Evolutionary conservation across 2,329 filamentous ascomycete genomes (phyloP).

Genomic region (Exophiala oligosperma): DNA sequence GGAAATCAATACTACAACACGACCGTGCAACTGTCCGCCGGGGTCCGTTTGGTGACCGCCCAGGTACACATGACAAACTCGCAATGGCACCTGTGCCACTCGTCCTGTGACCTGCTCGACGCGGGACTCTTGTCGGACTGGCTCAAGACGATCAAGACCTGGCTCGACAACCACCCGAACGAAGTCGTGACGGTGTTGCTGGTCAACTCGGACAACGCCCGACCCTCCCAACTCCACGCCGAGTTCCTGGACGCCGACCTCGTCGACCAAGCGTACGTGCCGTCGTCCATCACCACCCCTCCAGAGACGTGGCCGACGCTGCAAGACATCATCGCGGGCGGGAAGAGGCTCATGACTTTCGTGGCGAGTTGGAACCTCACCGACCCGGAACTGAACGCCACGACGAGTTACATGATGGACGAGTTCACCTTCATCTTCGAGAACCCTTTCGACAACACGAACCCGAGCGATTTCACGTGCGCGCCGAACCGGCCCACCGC

Average conservation of each 20-base stretch:
- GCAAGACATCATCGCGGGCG: constrained; percentile 64
- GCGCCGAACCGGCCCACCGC: constrained; percentile 63
- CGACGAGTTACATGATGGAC: constrained; percentile 45
- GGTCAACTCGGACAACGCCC: constrained; percentile 66
- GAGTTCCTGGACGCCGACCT: constrained; percentile 62
- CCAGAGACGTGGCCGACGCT: constrained; percentile 67
- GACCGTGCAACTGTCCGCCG: constrained; percentile 67
- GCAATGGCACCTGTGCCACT: constrained; percentile 69
- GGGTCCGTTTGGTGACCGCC: constrained; percentile 68
- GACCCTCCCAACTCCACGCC: constrained; percentile 55
- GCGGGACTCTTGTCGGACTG: constrained; percentile 65
- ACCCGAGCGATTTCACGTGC: constrained; percentile 69
- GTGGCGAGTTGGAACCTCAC: constrained; percentile 50
- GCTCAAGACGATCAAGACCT: constrained; percentile 63
- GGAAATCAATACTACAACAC: constrained; percentile 74
- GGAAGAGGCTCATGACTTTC: constrained; percentile 68
- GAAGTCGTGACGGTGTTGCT: constrained; percentile 75
- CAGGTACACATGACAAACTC: constrained; percentile 67
- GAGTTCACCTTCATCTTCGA: constrained; percentile 63
- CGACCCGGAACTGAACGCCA: constrained; percentile 28
- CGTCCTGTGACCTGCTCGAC: constrained; percentile 66
- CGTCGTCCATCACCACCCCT: constrained; percentile 45
- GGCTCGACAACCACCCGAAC: constrained; percentile 69
- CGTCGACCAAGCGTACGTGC: constrained; percentile 60
- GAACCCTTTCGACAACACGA: constrained; percentile 66